These are phyloP conservation scores for Tuber indicum DNA, from an alignment of 495 filamentous ascomycete genomes.

Conservation along the genomic window DNA sequence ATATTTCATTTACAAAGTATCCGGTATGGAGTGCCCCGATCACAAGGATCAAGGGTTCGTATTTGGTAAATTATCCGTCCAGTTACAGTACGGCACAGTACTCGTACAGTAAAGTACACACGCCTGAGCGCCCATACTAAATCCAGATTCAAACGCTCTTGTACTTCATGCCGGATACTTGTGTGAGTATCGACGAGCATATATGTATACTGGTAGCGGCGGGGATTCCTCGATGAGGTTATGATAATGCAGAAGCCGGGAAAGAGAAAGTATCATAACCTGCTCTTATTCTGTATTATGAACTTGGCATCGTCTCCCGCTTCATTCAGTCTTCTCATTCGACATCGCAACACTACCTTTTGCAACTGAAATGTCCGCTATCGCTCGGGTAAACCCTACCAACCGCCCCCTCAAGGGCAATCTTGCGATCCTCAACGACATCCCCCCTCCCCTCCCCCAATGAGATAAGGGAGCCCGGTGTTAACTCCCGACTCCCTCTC, in stretches of 20 bases:
- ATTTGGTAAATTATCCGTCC: background rate
- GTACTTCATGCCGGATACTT: background rate
- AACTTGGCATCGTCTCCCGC: background rate
- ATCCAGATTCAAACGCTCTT: background rate
- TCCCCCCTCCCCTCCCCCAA: background rate
- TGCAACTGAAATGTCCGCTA: background rate
- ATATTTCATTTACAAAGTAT: background rate
- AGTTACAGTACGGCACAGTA: too few species aligned
- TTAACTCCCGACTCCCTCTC: background rate
- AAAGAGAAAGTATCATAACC: background rate
- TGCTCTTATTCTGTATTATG: background rate
- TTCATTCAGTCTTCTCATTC: background rate
- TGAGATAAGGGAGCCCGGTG: background rate
- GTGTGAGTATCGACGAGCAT: background rate
- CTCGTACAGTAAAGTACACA: too few species aligned
- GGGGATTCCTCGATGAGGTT: background rate
- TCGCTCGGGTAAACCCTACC: background rate
- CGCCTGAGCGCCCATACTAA: background rate
- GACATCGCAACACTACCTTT: background rate
- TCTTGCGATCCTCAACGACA: background rate
- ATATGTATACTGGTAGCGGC: background rate
- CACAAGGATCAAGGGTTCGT: background rate
- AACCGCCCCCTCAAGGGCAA: background rate
- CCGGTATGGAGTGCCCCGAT: background rate
- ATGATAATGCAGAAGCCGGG: background rate